These are phyloP conservation scores for Cephalotrichum gorgonifer DNA, from an alignment of 2,329 filamentous ascomycete species.

Conservation along the genomic window DNA sequence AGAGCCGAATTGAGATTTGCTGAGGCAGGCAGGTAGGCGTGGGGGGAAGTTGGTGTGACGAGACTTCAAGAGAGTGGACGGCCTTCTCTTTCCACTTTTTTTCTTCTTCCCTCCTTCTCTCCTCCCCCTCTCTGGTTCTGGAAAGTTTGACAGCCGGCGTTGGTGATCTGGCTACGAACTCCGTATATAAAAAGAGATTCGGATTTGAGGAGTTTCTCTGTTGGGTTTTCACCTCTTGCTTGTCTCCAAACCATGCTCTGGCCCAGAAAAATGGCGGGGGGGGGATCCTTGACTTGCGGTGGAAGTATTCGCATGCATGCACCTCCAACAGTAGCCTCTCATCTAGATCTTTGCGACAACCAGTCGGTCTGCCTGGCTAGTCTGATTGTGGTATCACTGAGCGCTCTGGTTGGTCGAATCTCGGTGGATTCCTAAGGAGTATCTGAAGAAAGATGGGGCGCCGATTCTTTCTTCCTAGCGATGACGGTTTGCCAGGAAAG, in stretches of 20 bases:
- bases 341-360: neutral
- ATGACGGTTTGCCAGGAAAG: too few relatives aligned
- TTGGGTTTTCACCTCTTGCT: neutral
- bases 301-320: neutral
- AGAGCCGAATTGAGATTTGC: too few relatives aligned
- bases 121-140: neutral
- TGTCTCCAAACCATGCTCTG: neutral
- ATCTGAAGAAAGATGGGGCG: too few relatives aligned
- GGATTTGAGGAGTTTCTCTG: neutral
- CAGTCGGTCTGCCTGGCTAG: neutral
- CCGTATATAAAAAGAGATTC: neutral
- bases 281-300: neutral
- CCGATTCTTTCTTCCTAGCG: too few relatives aligned
- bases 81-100: too few relatives aligned
- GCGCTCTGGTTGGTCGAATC: neutral
- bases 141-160: neutral
- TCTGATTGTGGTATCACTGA: too few relatives aligned
- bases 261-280: neutral
- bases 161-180: neutral
- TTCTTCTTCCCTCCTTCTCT: too few relatives aligned
- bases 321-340: neutral
- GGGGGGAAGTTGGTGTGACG: neutral
- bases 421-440: too few relatives aligned
- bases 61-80: neutral
- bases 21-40: too few relatives aligned